Conservation (phyloP, 768 basidiomycete species). For the Paxillus involutus region DNA sequence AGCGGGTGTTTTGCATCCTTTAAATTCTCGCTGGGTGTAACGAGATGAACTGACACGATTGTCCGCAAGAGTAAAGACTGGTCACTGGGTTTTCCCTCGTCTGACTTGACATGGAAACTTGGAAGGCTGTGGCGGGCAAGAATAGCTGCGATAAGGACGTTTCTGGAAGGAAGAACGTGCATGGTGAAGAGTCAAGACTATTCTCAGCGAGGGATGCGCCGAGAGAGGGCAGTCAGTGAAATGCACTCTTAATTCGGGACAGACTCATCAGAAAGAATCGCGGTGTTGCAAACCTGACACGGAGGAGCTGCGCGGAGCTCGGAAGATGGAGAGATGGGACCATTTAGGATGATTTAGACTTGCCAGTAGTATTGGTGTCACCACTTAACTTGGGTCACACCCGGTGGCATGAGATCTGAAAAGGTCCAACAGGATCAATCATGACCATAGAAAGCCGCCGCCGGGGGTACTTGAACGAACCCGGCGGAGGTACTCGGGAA, state of each 20-base stretch:
- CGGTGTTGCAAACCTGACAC: not conserved
- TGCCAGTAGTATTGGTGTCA: too few species aligned
- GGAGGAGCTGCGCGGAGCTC: not conserved
- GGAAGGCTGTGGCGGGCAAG: not conserved
- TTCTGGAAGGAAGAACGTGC: not conserved
- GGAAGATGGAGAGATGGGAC: not conserved
- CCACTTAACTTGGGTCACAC: not conserved
- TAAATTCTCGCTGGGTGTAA: not conserved
- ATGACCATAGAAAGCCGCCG: not conserved
- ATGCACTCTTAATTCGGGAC: not conserved
- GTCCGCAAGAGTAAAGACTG: not conserved
- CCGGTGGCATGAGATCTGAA: too few species aligned
- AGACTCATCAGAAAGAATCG: not conserved
- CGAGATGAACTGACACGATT: too few species aligned
- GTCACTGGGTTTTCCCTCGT: not conserved
- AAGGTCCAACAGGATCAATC: not conserved
- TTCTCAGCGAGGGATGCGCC: not conserved
- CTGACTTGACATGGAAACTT: not conserved
- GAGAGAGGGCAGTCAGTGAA: too few species aligned
- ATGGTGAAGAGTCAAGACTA: not conserved
- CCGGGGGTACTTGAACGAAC: not conserved
- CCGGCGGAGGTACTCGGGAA: not conserved
- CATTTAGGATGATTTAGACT: not conserved
- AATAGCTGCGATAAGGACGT: not conserved
- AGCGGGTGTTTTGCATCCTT: too few species aligned